phyloP scores from a whole-genome alignment of 23 red algal genomes.

The Agarophyton chilense region DNA sequence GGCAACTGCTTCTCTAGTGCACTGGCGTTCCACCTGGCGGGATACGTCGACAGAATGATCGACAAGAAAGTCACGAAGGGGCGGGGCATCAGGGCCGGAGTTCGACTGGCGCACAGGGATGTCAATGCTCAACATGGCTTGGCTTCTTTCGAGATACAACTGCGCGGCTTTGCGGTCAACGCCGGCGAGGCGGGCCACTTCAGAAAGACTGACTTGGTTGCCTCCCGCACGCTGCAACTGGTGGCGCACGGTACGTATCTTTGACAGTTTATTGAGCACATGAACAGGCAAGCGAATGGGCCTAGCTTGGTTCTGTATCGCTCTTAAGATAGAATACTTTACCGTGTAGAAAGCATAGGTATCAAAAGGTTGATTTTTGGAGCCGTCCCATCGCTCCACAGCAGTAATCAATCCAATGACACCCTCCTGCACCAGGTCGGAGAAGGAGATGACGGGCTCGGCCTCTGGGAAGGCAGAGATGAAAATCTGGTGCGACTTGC shows the following conservation, averaged over 20 bases:
- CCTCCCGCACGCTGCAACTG: slow-evolving; percentile 12
- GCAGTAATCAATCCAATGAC: slow-evolving; percentile 55
- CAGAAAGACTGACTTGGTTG: background rate
- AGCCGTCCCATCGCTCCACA: slow-evolving; percentile 47
- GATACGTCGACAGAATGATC: slow-evolving; percentile 59
- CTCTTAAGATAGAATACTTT: slow-evolving; percentile 58
- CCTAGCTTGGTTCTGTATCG: slow-evolving; percentile 68
- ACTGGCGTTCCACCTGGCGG: slow-evolving; percentile 41
- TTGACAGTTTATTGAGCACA: slow-evolving; percentile 67
- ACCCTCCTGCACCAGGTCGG: slow-evolving; percentile 65
- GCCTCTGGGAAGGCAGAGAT: slow-evolving; percentile 51
- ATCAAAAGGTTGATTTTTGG: slow-evolving; percentile 32
- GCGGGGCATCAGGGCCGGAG: background rate
- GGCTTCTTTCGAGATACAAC: slow-evolving; percentile 49
- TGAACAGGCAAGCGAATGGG: slow-evolving; percentile 69
- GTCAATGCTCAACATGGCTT: slow-evolving; percentile 35
- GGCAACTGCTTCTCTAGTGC: slow-evolving; percentile 38
- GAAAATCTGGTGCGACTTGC: slow-evolving; percentile 60
- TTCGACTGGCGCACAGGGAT: background rate
- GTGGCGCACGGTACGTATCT: slow-evolving; percentile 37
- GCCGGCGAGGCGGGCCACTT: slow-evolving; percentile 34
- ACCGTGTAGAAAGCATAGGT: slow-evolving; percentile 55
- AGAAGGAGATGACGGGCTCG: slow-evolving; percentile 34
- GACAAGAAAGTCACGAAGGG: slow-evolving; percentile 59
- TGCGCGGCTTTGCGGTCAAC: slow-evolving; percentile 30